Base-by-base conservation (phyloP, 202 grass and related monocot species). In the Schoenoplectus tabernaemontani region DNA sequence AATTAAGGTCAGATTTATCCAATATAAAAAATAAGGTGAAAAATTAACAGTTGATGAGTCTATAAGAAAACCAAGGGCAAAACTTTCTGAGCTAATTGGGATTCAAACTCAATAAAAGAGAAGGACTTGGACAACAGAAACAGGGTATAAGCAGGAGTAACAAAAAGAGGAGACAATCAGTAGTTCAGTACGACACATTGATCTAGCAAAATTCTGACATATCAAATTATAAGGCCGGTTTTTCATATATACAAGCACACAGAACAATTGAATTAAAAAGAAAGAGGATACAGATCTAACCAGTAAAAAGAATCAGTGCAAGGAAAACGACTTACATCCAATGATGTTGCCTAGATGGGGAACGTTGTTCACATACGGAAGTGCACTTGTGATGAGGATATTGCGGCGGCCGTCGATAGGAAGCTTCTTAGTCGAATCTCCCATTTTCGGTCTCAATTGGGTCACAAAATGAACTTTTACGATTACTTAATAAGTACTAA, bases 281-380 rank as follows among this genome's bases (percentile, higher is more conserved):
- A 68, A 42, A n/a, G n/a, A 22, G 19, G 39, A 33, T 19, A 36
- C 26, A 17, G 70, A 74, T 74, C 46, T 19, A 54, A 74, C 36
- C 1, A n/a, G n/a, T n/a, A n/a, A n/a, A n/a, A n/a, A n/a, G n/a
- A n/a, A n/a, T n/a, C n/a, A n/a, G n/a, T n/a, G n/a, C n/a, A n/a
- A n/a, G n/a, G n/a, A n/a, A n/a, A n/a, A 72, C 8, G 24, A 48
- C 39, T 89, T 61, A 86, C 92, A 96, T 81, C 93, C 93, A 65
- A 96, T 87, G 71, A 96, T 88, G 84, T 96, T 96, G 76, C 93
- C 93, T 16, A 96, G 88, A 78, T 96, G 93, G 19, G 93, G 93
- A 30, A 96, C 93, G 80, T 96, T 96, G 90, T 92, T 92, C 9
- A 96, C 93, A 76, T 92, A 96, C 24, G 90, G 93, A 53, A 92